Evolutionary conservation across 2,329 filamentous ascomycete genomes (phyloP).

Genomic region (Monilinia fructigena): DNA sequence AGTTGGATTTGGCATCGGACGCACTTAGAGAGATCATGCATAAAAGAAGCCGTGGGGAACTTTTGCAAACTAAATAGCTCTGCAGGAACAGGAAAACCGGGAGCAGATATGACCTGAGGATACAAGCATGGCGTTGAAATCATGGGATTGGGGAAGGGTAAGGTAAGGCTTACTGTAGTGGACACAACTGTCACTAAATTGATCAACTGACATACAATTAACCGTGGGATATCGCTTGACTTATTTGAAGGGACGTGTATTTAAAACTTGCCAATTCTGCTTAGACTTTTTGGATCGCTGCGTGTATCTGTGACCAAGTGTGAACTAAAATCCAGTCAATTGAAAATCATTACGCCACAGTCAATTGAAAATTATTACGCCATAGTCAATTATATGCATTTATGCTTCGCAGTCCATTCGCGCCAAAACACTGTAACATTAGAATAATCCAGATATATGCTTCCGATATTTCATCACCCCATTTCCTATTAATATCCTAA

Average conservation of each 20-base stretch:
- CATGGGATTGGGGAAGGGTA: background rate
- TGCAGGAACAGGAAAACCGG: background rate
- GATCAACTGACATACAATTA: constrained; percentile 10
- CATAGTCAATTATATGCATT: background rate
- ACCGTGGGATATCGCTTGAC: background rate
- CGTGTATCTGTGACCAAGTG: too few species aligned
- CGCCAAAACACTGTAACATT: background rate
- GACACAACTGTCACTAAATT: constrained; percentile 11
- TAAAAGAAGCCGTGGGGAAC: background rate
- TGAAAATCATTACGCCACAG: too few species aligned
- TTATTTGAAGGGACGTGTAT: background rate
- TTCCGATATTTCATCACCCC: background rate
- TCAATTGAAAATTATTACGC: background rate
- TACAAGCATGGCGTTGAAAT: constrained; percentile 11
- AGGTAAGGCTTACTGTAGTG: constrained; percentile 8
- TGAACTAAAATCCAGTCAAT: too few species aligned
- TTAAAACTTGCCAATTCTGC: background rate
- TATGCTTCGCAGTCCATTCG: background rate
- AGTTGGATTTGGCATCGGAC: constrained; percentile 2
- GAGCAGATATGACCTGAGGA: background rate
- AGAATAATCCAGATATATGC: background rate
- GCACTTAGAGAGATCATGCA: constrained; percentile 1
- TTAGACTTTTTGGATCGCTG: background rate
- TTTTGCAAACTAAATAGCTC: background rate
- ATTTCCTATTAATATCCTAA: background rate